These are phyloP conservation scores for Pseudoscleropodium purum DNA, from an alignment of 225 moss, liverwort and hornwort genomes.

Conservation along the genomic window DNA sequence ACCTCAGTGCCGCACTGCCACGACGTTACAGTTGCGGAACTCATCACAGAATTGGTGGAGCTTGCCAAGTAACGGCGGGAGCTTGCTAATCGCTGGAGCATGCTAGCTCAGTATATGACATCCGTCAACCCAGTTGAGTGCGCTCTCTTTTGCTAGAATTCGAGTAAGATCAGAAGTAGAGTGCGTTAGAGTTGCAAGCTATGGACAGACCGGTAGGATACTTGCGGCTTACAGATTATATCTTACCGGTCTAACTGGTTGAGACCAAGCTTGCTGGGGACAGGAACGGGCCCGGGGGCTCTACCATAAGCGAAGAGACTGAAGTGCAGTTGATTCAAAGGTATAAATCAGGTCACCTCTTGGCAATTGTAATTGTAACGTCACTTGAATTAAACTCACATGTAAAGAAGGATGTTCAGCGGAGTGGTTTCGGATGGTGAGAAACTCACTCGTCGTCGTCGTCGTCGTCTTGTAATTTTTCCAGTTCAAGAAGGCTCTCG, in stretches of 20 bases:
- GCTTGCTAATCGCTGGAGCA: background rate
- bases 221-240: too few species aligned
- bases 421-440: background rate
- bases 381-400: too few species aligned
- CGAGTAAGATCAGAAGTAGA: background rate
- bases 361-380: background rate
- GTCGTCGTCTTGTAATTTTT: background rate
- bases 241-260: background rate
- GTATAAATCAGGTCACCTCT: background rate
- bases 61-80: background rate
- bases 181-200: background rate
- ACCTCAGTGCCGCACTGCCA: background rate
- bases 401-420: background rate
- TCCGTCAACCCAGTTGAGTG: background rate
- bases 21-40: background rate
- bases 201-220: background rate
- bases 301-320: background rate
- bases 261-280: background rate
- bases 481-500: background rate
- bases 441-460: background rate
- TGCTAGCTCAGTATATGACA: background rate
- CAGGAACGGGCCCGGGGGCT: background rate
- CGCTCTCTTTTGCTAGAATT: background rate
- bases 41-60: background rate
- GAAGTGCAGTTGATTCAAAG: background rate